Evolutionary conservation across 768 basidiomycete genomes (phyloP), one percentile per base, ranked within the genome.

Genomic region (Strobilomyces confusus): DNA sequence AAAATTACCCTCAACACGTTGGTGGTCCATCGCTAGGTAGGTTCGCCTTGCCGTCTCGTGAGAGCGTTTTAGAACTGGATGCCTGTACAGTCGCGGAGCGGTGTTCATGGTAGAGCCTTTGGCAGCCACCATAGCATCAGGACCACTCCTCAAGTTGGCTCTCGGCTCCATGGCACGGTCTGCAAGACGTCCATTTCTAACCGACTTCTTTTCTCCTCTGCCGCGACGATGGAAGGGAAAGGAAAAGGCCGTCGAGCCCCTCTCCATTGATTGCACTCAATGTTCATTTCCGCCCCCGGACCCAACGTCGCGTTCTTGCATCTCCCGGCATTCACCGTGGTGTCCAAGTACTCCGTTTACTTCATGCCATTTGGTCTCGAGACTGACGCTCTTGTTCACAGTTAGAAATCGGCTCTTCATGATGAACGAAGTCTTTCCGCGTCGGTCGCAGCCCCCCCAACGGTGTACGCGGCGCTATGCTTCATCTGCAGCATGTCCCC

Each of bases 21-120:
- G 25, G 15, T 38, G 20, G 51, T 45, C 32, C 52, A 25, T 51
- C 55, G 51, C 29, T 15, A 48, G 59, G 62, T 65, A 43, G 14
- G 57, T 59, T 19, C 26, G 6, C 34, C 37, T 29, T 44, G 9
- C 37, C 9, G 20, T 25, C 11, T 19, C 14, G 17, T 23, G 40
- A 23, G 15, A 14, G 17, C 20, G 13, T 23, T n/a, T 36, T 17
- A 34, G 25, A 49, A 49, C 44, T 30, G 41, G 34, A 4, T 44
- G 19, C 40, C 11, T 47, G 60, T 58, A 19, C 17, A 43, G 64
- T 45, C 44, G 51, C 37, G 23, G 38, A 25, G 49, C 60, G 63
- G 58, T 68, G 71, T 72, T 70, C 74, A 86, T 85, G 83, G 75
- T 85, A 62, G 82, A 86, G 75, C 80, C 82, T 63, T 71, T 86